Percentiles rank a stretch among this genome's conserved stretches.
phyloP scores from a whole-genome alignment of 768 basidiomycete genomes.

The Tricholoma furcatifolium region DNA sequence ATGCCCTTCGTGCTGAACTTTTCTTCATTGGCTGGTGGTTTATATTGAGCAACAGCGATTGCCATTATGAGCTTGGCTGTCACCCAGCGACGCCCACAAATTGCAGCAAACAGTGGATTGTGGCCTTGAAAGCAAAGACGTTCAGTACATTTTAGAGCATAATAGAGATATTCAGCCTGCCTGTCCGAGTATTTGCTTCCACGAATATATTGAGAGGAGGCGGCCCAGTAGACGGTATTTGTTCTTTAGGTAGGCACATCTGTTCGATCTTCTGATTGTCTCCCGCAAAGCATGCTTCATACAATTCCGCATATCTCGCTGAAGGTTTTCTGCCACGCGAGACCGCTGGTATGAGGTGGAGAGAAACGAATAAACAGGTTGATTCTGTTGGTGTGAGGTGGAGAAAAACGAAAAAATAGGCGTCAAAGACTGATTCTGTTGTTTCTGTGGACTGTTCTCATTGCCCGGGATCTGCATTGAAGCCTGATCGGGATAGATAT shows the following conservation, averaged over 20 bases:
- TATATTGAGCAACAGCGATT: conserved; percentile 55
- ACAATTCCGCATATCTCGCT: conserved; percentile 50
- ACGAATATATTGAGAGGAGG: conserved; percentile 46
- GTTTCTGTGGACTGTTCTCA: too few species aligned
- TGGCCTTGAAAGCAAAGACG: conserved; percentile 31
- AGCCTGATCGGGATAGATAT: conserved; percentile 30
- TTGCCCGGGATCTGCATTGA: not conserved
- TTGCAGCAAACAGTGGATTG: conserved; percentile 50
- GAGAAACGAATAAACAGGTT: not conserved
- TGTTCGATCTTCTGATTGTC: conserved; percentile 49
- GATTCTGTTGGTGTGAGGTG: conserved; percentile 19
- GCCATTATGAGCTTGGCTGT: conserved; percentile 60
- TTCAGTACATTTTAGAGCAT: too few species aligned
- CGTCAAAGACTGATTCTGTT: too few species aligned
- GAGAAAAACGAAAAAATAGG: too few species aligned
- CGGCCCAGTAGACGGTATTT: conserved; percentile 14
- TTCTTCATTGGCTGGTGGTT: conserved; percentile 33
- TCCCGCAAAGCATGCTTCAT: conserved; percentile 53
- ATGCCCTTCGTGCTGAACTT: conserved; percentile 33
- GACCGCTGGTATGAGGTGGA: conserved; percentile 19
- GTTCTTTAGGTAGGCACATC: conserved; percentile 49
- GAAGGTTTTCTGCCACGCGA: conserved; percentile 32
- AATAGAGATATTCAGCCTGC: too few species aligned
- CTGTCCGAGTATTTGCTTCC: conserved; percentile 17
- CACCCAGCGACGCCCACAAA: conserved; percentile 49